Evolutionary conservation across 768 basidiomycete species (phyloP), one percentile per base, ranked within the genome.

Genomic region (Leccinum broughii): DNA sequence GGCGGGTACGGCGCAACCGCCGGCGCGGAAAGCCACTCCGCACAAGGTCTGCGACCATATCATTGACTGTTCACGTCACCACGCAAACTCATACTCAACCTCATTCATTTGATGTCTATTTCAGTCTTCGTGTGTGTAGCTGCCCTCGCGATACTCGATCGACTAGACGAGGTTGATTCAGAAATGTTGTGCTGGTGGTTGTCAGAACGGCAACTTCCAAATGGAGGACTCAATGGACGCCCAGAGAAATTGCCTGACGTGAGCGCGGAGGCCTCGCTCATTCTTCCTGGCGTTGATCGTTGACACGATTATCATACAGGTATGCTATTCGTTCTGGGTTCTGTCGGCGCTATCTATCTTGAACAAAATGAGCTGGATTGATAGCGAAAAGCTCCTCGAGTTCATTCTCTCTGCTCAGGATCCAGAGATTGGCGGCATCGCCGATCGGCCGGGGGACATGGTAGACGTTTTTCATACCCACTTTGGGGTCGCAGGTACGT

Each of bases 241-340:
- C 97, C 97, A 10, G 93, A 99, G 72, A 99, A 99, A 76, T 78
- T 98, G 35, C 93, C 95, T 76, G 96, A 98, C 70, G 97, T 96
- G 66, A 66, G 87, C 80, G 7, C 10, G n/a, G 8, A n/a, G 1
- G 9, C 44, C 34, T 32, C 37, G 49, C 6, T 34, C 17, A 2
- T 10, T 26, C 17, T 17, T 14, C n/a, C 1, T 9, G 13, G 26
- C 28, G 26, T 50, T 15, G 24, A 48, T 28, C 51, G 52, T 26
- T 54, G 52, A 55, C 39, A 51, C 8, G 37, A 3, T 32, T 2
- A 3, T 3, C 8, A 4, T n/a, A 60, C n/a, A 69, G 68, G 68
- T 98, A 17, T 99, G 97, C 77, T 99, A 99, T 75, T 93, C 92
- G 67, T 94, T 93, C 77, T 99, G 95, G 95, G 93, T 95, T 4